Percentiles rank a stretch among this genome's conserved stretches.
phyloP scores from a whole-genome alignment of 2,329 filamentous ascomycete species.

The Colletotrichum sp. region DNA sequence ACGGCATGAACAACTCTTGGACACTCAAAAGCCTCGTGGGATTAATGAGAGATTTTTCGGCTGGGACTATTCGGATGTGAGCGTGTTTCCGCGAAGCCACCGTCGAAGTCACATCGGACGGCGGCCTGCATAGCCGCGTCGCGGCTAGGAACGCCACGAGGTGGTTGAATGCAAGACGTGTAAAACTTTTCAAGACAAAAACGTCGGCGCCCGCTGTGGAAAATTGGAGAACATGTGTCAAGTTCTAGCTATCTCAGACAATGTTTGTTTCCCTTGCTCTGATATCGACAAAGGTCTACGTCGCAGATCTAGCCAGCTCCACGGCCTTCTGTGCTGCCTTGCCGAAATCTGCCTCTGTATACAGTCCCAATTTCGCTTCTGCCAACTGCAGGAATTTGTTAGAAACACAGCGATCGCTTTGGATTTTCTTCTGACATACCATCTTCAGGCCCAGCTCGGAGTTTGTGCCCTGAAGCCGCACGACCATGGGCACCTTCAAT shows the following conservation, averaged over 20 bases:
- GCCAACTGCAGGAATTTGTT: constrained; percentile 30
- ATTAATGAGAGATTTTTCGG: background rate
- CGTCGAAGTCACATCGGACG: background rate
- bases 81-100: background rate
- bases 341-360: constrained; percentile 45
- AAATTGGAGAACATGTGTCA: background rate
- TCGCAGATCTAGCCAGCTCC: constrained; percentile 27
- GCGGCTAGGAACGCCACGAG: background rate
- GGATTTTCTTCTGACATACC: constrained; percentile 30
- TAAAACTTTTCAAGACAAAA: background rate
- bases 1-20: background rate
- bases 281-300: rapidly evolving
- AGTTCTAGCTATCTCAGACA: background rate
- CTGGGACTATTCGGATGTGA: background rate
- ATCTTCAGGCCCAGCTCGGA: constrained; percentile 42
- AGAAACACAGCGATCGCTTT: background rate
- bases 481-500: constrained; percentile 47
- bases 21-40: background rate
- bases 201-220: background rate
- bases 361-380: constrained; percentile 37
- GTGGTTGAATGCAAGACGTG: background rate
- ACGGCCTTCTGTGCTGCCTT: constrained; percentile 38
- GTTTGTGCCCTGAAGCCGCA: constrained; percentile 54
- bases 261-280: background rate
- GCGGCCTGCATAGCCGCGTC: background rate